Conservation (phyloP, 31 red algal genomes). For the Porphyra umbilicalis region DNA sequence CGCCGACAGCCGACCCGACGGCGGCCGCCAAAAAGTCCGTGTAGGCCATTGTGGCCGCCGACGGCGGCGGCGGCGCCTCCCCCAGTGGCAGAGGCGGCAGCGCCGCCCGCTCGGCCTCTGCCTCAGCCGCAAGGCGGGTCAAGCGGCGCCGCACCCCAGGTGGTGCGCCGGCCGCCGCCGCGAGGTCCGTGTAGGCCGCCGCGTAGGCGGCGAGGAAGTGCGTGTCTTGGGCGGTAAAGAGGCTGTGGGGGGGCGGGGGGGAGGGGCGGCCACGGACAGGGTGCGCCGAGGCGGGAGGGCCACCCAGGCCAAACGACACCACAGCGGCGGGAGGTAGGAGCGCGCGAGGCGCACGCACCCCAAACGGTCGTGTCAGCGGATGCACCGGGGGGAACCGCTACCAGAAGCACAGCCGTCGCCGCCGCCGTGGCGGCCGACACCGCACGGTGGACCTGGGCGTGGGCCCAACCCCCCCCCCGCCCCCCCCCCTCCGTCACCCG, state of each 20-base stretch:
- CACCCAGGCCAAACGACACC: no score
- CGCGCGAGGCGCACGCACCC: no score
- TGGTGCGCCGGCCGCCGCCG: background rate
- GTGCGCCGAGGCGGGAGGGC: background rate
- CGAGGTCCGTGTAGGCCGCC: background rate
- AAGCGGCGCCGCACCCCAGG: background rate
- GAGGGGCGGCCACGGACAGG: background rate
- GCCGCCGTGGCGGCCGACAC: background rate
- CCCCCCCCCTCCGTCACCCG: background rate
- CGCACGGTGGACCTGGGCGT: no score
- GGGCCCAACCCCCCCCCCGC: background rate
- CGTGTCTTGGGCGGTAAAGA: background rate
- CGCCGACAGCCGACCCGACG: background rate
- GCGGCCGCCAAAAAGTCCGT: background rate
- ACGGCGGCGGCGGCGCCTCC: background rate
- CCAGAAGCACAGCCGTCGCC: background rate
- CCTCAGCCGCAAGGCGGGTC: background rate
- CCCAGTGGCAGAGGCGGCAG: background rate
- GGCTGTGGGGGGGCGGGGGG: background rate
- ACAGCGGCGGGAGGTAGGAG: no score
- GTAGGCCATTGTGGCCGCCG: background rate
- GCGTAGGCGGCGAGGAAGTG: background rate
- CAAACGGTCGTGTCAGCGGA: background rate
- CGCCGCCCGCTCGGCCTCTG: background rate
- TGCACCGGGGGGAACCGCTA: background rate